Base-by-base conservation (phyloP, 768 basidiomycete species). In the Hirschioporus abietinus region DNA sequence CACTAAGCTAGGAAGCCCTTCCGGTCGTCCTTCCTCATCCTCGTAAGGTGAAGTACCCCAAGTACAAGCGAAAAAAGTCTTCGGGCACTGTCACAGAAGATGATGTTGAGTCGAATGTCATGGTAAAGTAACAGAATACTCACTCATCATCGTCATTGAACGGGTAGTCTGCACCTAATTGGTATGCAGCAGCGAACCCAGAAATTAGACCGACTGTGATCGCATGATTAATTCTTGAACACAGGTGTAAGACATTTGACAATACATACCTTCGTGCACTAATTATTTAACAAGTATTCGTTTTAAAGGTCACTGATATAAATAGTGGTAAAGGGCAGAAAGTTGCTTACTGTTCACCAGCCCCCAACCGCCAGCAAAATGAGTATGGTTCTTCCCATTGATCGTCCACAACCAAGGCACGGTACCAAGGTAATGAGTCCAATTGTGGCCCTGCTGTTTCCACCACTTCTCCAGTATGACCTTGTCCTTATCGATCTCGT, bases 371-470 rank as follows among this genome's bases (percentile, higher is more conserved):
- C 78, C 78, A 57, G 76, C 76, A 60, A 76, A 79, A 63, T 77
- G 69, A 5, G 78, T 78, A 67, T 76, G 77, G 57, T 72, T 69
- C 74, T 73, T 76, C 25, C 78, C 77, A 63, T 79, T 80, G 60
- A 80, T 76, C 18, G 76, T 70, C 66, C 75, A 75, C 77, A 80
- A 77, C 73, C 76, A 71, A 34, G 78, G 78, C 20, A 80, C 76
- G 27, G 76, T 77, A 7, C 66, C 68, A 20, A 74, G 73, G 58
- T 79, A 80, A 66, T 79, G 79, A 71, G 83, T 81, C 82, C 82
- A 84, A 25, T 81, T 77, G 69, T 84, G 81, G 63, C 80, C 80
- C 71, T 82, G 82, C 71, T 83, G 83, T 71, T 84, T 83, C 83
- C 82, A 84, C 82, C 80, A 82, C 71, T 82, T 82, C 72, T 82